These are phyloP conservation scores for Rhododendron simsii DNA, from an alignment of 148 eudicot species.

Conservation along the genomic window DNA sequence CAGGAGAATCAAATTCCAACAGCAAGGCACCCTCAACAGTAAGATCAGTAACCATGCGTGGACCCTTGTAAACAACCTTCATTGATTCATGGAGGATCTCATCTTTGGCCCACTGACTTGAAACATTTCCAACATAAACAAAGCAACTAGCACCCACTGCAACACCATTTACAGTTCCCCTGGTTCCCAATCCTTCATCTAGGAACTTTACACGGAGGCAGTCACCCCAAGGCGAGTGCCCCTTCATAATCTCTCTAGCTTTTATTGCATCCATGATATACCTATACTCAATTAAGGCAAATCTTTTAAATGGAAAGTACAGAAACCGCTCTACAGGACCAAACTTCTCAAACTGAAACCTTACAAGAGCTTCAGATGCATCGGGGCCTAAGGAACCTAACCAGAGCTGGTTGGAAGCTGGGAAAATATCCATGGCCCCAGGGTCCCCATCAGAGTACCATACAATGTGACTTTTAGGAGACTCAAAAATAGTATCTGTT, in stretches of 20 bases:
- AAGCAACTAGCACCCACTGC: constrained; percentile 81
- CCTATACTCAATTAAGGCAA: constrained; percentile 67
- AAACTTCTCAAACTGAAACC: constrained; percentile 80
- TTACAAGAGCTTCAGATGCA: constrained; percentile 69
- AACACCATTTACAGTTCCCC: constrained; percentile 64
- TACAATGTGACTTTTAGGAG: constrained; percentile 34
- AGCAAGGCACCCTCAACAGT: constrained; percentile 76
- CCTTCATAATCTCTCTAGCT: constrained; percentile 75
- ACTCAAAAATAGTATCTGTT: constrained; percentile 28
- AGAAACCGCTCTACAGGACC: constrained; percentile 67
- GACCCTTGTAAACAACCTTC: constrained; percentile 58
- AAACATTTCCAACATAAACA: constrained; percentile 71
- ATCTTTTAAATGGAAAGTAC: constrained; percentile 53
- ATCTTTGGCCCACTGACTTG: constrained; percentile 73
- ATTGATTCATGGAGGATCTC: constrained; percentile 66
- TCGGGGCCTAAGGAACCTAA: constrained; percentile 80
- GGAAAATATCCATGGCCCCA: constrained; percentile 70
- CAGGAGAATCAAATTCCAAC: constrained; percentile 84
- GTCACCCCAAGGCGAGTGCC: constrained; percentile 79
- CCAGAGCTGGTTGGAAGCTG: constrained; percentile 90
- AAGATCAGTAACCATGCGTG: constrained; percentile 70
- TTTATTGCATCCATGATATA: constrained; percentile 76
- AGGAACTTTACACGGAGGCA: constrained; percentile 69
- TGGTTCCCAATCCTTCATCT: constrained; percentile 79
- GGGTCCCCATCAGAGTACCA: constrained; percentile 91